Evolutionary conservation across 139 green algal genomes (phyloP), one percentile per base, ranked within the genome.

Genomic region (Coccomyxa sp.): DNA sequence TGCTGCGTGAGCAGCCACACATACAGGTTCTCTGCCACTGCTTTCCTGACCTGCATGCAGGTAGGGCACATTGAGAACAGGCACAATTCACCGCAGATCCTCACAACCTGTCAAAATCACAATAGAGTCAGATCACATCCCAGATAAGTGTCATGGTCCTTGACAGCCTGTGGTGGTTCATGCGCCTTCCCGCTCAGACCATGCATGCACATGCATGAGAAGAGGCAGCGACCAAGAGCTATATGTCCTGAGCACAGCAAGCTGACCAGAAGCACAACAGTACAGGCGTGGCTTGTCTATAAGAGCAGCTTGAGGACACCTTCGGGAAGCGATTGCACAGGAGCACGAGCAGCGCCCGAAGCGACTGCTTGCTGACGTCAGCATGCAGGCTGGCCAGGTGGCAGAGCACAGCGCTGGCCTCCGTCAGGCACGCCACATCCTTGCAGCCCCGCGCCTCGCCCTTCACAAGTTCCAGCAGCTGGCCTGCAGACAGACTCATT

Each of bases 11-110:
- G 83, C 80, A 97, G 79, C 41, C 81, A 41, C 29, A 96, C 80
- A 85, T 98, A 97, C 39, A 96, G 79, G 82, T 95, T 89, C 89
- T 98, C 94, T 10, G 92, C 92, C n/a, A 88, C 84, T 58, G 88
- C 75, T 2, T 89, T 86, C 18, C 93, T 83, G 68, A 95, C 91
- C 85, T 91, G 83, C 71, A 55, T 64, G 5, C 27, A 31, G 22
- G 50, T 22, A 64, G 50, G 50, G 50, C 50, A 64, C 27, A 7
- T 22, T 64, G 50, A 2, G 5, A 64, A 64, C 18, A 5, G 22
- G 50, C 50, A 64, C 3, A 5, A 6, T 58, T 10, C 44, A 58
- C 12, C 44, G 44, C 14, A 58, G 12, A 27, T 10, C 44, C 14
- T 58, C 12, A 10, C 44, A 58, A 10, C 44, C 14, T 58, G 14